Percentiles rank a stretch among this genome's conserved stretches.
Conservation (phyloP, 306 rosid genomes). For the Pterocarpus macrocarpus region DNA sequence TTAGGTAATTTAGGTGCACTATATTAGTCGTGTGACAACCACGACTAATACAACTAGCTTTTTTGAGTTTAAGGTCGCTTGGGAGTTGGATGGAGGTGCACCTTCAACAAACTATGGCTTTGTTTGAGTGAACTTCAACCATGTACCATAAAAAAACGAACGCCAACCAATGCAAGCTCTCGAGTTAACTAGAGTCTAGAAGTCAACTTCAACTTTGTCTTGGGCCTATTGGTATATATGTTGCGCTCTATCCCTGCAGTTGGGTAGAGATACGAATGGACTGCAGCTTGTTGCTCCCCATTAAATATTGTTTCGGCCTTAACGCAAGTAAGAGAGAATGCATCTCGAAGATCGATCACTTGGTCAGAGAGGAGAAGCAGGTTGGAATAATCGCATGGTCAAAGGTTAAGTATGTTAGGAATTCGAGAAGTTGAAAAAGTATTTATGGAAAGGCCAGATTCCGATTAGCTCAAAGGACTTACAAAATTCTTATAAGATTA, state of each 20-base stretch:
- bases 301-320: neutral
- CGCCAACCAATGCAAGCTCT: slow-evolving; percentile 30
- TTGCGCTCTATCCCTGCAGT: too few relatives aligned
- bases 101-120: slow-evolving; percentile 39
- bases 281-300: neutral
- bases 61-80: neutral
- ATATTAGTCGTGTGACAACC: slow-evolving; percentile 29
- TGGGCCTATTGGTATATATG: neutral
- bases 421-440: too few relatives aligned
- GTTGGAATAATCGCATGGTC: too few relatives aligned
- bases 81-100: slow-evolving; percentile 35
- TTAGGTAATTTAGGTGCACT: slow-evolving; percentile 24
- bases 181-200: slow-evolving; percentile 36
- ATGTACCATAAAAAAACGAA: slow-evolving; percentile 13
- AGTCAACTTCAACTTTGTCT: slow-evolving; percentile 33
- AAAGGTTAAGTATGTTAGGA: neutral
- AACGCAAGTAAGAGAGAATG: slow-evolving; percentile 22
- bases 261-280: neutral
- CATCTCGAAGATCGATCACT: neutral
- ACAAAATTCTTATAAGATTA: too few relatives aligned
- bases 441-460: too few relatives aligned
- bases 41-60: neutral
- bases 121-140: slow-evolving; percentile 29
- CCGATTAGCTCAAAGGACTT: too few relatives aligned
- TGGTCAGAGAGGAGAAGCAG: neutral